A percentile compares a stretch with the other conserved stretches of the same genome.
phyloP scores from a whole-genome alignment of 108 stramenopile genomes.

The Cyclotella sp. region DNA sequence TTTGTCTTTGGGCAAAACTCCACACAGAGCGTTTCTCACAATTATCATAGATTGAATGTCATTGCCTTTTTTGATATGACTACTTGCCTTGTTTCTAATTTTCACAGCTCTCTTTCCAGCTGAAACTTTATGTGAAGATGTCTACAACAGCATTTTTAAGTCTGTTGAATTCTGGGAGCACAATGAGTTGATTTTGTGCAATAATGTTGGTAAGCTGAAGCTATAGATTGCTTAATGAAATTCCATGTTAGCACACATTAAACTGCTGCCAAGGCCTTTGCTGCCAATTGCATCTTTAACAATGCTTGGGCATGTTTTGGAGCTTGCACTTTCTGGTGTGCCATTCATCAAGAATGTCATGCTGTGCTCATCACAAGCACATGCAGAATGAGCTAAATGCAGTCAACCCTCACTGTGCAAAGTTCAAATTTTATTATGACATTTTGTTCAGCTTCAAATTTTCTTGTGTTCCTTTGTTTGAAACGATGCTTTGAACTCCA shows the following conservation, averaged over 20 bases:
- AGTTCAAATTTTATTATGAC: not conserved
- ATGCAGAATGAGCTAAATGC: not conserved
- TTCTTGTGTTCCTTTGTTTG: constrained; percentile 4
- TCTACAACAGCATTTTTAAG: not conserved
- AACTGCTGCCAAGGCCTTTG: not conserved
- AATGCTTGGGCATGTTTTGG: constrained; percentile 8
- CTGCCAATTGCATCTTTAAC: not conserved
- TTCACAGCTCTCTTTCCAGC: not conserved
- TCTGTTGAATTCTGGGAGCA: constrained; percentile 8
- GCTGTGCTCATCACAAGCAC: not conserved
- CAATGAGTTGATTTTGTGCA: not conserved
- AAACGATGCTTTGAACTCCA: not conserved
- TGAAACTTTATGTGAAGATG: not conserved
- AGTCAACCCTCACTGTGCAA: not conserved
- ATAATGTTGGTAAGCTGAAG: not conserved
- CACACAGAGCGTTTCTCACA: not conserved
- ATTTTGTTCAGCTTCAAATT: not conserved
- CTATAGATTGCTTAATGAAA: not conserved
- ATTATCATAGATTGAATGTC: not conserved
- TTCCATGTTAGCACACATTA: not conserved
- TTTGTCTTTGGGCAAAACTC: not conserved
- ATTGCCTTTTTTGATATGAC: not conserved
- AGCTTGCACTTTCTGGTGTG: constrained; percentile 2
- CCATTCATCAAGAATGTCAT: not conserved
- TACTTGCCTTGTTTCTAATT: not conserved